Evolutionary conservation across 2,329 filamentous ascomycete species (phyloP).

Genomic region (Ploettnerulaceae sp.): DNA sequence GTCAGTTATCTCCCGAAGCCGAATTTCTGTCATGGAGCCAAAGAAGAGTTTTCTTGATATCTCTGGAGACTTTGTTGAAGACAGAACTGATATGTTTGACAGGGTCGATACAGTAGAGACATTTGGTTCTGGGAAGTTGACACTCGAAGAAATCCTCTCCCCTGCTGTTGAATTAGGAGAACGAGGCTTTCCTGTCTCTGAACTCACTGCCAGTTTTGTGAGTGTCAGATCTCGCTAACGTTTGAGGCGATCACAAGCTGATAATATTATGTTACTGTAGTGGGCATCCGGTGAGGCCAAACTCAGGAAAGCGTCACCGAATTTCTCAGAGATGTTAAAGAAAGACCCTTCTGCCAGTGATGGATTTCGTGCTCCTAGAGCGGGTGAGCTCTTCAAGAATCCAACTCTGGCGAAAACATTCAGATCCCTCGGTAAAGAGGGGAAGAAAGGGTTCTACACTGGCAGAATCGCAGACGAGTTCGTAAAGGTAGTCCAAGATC

Average conservation of each 20-base stretch:
- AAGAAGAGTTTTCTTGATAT: too few species aligned
- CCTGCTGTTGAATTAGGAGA: conserved; percentile 85
- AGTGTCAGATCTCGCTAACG: neutral
- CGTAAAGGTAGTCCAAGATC: conserved; percentile 67
- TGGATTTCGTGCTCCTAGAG: conserved; percentile 66
- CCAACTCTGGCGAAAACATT: conserved; percentile 78
- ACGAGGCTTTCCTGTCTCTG: conserved; percentile 81
- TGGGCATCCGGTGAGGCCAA: conserved; percentile 2
- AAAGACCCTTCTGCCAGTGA: conserved; percentile 60
- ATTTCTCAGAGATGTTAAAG: conserved; percentile 84
- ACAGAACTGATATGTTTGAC: neutral
- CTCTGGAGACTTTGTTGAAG: too few species aligned
- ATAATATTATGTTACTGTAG: too few species aligned
- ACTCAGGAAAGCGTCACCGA: conserved; percentile 68
- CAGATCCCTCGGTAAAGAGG: conserved; percentile 67
- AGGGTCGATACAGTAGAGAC: conserved; percentile 72
- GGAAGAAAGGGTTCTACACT: conserved; percentile 88
- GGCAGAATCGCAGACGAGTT: conserved; percentile 77
- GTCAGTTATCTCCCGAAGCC: conserved; percentile 35
- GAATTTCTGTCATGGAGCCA: too few species aligned
- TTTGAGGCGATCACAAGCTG: too few species aligned
- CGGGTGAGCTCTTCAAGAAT: conserved; percentile 86
- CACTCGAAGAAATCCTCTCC: conserved; percentile 67
- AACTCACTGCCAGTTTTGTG: conserved; percentile 45
- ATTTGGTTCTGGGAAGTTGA: conserved; percentile 85